A percentile compares a stretch with the other conserved stretches of the same genome.
Evolutionary conservation across 2,329 filamentous ascomycete species (phyloP).

Genomic region (Diaporthe citrichinensis): DNA sequence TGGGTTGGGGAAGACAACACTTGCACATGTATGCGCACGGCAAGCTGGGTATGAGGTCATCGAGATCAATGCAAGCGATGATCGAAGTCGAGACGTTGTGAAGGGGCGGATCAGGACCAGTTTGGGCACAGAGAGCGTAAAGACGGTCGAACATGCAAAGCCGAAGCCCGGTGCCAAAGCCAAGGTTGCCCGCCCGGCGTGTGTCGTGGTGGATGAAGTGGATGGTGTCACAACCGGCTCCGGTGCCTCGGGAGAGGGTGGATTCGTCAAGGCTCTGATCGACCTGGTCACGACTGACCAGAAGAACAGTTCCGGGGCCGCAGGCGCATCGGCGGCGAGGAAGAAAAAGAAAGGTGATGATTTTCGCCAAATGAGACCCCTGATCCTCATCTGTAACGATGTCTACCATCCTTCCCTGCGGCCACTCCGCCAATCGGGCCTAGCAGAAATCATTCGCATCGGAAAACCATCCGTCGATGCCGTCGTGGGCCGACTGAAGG

Average conservation of each 20-base stretch:
- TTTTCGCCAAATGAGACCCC: conserved; percentile 87
- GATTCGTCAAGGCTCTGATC: conserved; percentile 94
- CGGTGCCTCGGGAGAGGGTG: conserved; percentile 85
- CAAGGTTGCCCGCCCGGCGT: conserved; percentile 87
- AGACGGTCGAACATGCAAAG: conserved; percentile 75
- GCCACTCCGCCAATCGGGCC: conserved; percentile 84
- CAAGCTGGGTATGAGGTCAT: conserved; percentile 97
- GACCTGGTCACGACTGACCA: conserved; percentile 90
- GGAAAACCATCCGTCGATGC: conserved; percentile 90
- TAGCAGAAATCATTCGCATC: conserved; percentile 93
- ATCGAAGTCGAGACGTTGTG: conserved; percentile 90
- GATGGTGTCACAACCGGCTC: conserved; percentile 91
- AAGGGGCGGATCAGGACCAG: conserved; percentile 92
- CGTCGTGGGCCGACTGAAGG: conserved; percentile 84
- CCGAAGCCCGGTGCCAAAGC: conserved; percentile 57
- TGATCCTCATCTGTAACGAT: conserved; percentile 97
- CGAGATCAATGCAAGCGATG: conserved; percentile 98
- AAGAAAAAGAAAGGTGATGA: conserved; percentile 84
- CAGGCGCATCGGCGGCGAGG: conserved; percentile 50
- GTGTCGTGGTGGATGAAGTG: conserved; percentile 95
- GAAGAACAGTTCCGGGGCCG: conserved; percentile 71
- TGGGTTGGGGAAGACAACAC: conserved; percentile 93
- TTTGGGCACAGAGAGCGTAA: conserved; percentile 94
- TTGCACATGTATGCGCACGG: conserved; percentile 94
- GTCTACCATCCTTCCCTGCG: conserved; percentile 92